Percentiles rank a stretch among this genome's conserved stretches.
These are phyloP conservation scores for Apiospora pterosperma DNA, from an alignment of 2,329 filamentous ascomycete genomes.

Conservation along the genomic window DNA sequence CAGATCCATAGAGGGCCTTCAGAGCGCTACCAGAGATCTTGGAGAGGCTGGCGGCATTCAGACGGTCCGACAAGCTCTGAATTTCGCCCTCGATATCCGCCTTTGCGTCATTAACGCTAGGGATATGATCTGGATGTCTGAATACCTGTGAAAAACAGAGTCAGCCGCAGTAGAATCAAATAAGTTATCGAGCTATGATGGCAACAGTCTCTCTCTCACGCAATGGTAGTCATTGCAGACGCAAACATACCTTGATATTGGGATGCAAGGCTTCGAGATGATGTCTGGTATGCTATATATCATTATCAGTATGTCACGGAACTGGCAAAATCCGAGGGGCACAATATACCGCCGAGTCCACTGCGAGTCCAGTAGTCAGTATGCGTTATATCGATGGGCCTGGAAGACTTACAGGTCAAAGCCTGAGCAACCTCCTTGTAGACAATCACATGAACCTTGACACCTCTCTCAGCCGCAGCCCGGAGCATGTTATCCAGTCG, in stretches of 20 bases:
- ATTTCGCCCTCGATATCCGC: conserved; percentile 65
- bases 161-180: not conserved
- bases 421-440: conserved; percentile 89
- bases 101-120: conserved; percentile 65
- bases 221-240: not conserved
- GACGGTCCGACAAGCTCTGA: conserved; percentile 30
- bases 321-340: too few relatives aligned
- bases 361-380: conserved; percentile 13
- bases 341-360: conserved; percentile 43
- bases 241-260: conserved; percentile 58
- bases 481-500: conserved; percentile 80
- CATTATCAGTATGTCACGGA: not conserved
- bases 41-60: conserved; percentile 47
- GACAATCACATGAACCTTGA: conserved; percentile 80
- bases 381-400: conserved; percentile 30
- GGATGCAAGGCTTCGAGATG: conserved; percentile 71
- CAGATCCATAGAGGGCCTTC: conserved; percentile 77
- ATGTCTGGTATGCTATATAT: conserved; percentile 69
- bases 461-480: conserved; percentile 78
- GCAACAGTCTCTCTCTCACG: not conserved
- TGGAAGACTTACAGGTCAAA: conserved; percentile 64
- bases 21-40: conserved; percentile 70
- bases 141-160: conserved; percentile 57
- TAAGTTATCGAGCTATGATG: not conserved
- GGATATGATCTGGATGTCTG: conserved; percentile 83